Evolutionary conservation across 352 stramenopile genomes (phyloP).

Genomic region (Phytophthora sp.): DNA sequence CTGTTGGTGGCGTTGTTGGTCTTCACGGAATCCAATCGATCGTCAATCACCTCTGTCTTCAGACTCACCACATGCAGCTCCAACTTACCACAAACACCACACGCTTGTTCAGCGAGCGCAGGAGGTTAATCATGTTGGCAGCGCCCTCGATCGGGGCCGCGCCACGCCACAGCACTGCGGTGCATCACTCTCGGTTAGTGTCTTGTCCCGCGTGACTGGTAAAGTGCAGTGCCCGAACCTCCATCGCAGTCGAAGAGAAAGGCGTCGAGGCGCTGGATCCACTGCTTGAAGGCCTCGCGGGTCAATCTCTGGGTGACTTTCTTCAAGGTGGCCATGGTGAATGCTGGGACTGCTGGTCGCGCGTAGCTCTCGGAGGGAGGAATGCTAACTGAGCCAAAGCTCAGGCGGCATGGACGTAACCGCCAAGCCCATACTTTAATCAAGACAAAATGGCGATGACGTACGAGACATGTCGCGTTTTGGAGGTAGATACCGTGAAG

Average conservation of each 20-base stretch:
- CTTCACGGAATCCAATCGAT: conserved; percentile 28
- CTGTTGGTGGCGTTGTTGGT: conserved; percentile 90
- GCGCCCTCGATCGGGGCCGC: conserved; percentile 66
- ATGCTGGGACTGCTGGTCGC: conserved; percentile 6
- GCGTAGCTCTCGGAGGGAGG: conserved; percentile 7
- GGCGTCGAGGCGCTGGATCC: conserved; percentile 66
- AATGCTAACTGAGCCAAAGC: conserved; percentile 29
- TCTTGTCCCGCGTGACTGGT: too few species aligned
- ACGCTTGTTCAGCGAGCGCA: conserved; percentile 80
- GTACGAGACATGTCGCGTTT: conserved; percentile 23
- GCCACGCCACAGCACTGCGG: conserved; percentile 70
- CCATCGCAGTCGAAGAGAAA: conserved; percentile 89
- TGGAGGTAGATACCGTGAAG: conserved; percentile 6
- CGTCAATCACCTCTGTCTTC: conserved; percentile 1
- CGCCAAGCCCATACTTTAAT: conserved; percentile 14
- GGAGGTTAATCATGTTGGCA: conserved; percentile 64
- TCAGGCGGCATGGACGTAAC: conserved; percentile 8
- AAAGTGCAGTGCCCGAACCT: conserved; percentile 44
- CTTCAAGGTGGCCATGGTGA: conserved; percentile 30
- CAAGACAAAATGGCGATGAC: conserved; percentile 8
- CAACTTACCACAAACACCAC: conserved; percentile 80
- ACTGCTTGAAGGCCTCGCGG: conserved; percentile 53
- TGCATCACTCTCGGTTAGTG: neutral
- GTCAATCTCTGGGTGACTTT: conserved; percentile 46
- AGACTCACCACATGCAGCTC: neutral